Evolutionary conservation across 148 eudicot genomes (phyloP), one percentile per base, ranked within the genome.

Genomic region (Rhododendron molle): DNA sequence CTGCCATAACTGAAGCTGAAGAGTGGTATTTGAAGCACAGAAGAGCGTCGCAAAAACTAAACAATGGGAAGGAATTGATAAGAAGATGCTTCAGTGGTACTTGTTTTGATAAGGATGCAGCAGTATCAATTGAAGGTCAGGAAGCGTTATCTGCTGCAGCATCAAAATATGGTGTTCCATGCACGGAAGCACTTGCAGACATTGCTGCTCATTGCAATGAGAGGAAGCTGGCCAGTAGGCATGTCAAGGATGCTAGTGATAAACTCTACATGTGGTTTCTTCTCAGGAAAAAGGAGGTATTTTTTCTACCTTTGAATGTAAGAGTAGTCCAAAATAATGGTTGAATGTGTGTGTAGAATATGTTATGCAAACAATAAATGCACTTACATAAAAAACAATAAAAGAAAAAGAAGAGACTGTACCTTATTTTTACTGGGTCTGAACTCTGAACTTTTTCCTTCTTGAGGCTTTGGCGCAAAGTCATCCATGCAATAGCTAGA

Each of bases 1-100:
- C 92, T 83, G 98, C 99, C 26, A 88, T 91, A 36, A 74, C 94
- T 78, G 98, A 95, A 88, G 99, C 96, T 28, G 99, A 96, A 88
- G 90, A 90, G 81, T 88, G 85, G 81, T 92, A 91, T 84, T 73
- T 91, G 88, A 92, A 89, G 43, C 85, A 58, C 81, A 83, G 81
- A 90, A 84, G 71, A 52, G 36, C 76, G 54, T 3, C 80, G 72
- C 83, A 13, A 74, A 90, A 89, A 47, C 65, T 65, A 13, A 83
- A 56, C 40, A 49, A 21, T 72, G 71, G 78, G 76, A 50, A 32
- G 71, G 89, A 84, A 52, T 78, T 36, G 43, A 18, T 40, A 28
- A 50, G 82, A 52, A 90, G 93, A 86, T 94, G 93, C 86, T 94
- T 95, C 77, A 93, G 92, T 74, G 93, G 97, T 78, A 73, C 93